Evolutionary conservation across 2,329 filamentous ascomycete genomes (phyloP), one percentile per base, ranked within the genome.

Genomic region (Trichoderma hamatum): DNA sequence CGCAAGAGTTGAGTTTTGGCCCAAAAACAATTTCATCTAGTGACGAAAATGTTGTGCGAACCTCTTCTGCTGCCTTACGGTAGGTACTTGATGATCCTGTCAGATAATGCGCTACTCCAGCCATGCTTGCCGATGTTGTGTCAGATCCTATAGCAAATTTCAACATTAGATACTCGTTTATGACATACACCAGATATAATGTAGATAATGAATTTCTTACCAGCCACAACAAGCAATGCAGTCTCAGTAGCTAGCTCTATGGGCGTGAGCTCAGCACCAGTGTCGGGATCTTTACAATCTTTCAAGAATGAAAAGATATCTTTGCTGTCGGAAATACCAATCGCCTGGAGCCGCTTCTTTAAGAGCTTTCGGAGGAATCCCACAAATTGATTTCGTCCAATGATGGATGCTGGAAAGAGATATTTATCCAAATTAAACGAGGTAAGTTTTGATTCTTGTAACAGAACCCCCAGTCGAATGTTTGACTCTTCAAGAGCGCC

Each of bases 231-330:
- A 43, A 43, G 6, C 9, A 85, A 80, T 36, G 39, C 82, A 78
- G 72, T 83, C 81, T 43, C 80, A 76, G 71, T 69, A 78, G 81
- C 81, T 10, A 84, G 78, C 68, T 84, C 82, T 10, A 76, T 77
- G 0, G 78, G 80, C 14, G 75, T 80, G 16, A 84, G 78, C 0
- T 79, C 79, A 36, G 82, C 78, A 65, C 81, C 81, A 0, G 82
- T 82, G 71, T 83, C 80, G 1, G 82, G 81, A 55, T 84, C 82
- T 66, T 80, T 80, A 43, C 81, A 80, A 68, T 83, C 79, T 36
- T 84, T 75, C 26, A 84, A 75, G 69, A 83, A 83, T 67, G 83
- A 80, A 72, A 84, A 83, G 71, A 84, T 82, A 65, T 84, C 82
- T 69, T 80, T 82, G 19, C 39, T 16, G 63, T 82, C 82, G 46